Evolutionary conservation across 371 early-diverging fungal genomes (phyloP), one percentile per base, ranked within the genome.

Genomic region (Amoeboaphelidium occidentale): DNA sequence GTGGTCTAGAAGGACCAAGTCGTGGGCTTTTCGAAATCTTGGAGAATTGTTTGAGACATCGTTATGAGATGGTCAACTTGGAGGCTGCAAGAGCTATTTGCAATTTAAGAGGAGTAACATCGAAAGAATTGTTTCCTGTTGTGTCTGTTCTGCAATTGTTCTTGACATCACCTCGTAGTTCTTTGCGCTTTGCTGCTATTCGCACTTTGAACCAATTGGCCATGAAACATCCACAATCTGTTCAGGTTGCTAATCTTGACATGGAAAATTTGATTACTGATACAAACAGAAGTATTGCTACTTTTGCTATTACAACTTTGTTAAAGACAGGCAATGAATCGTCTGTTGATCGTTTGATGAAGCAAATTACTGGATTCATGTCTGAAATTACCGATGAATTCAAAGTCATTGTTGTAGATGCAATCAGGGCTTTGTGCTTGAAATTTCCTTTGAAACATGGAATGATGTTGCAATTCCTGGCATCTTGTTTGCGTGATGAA

Each of bases 71-170:
- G 84, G 94, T 97, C 47, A 81, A 81, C 47, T 70, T 86, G 51
- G 97, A 93, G 64, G 93, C 94, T n/a, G 93, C 94, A 27, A 82
- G 89, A 48, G 92, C 92, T 2, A 85, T 91, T 58, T 92, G 91
- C 63, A 75, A 81, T 48, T 74, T 92, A 62, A 67, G 67, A 27
- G 79, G 81, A 50, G 80, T 82, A 0, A 77, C 80, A 2, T 60
- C 65, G 46, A 82, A 84, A 61, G 84, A 88, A 58, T 65, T 94
- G 26, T 79, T 83, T 64, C 81, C 88, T 2, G 93, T 92, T 10
- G 83, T 94, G 41, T 74, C 81, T 41, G 76, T 85, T 4, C 66
- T 93, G 3, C 93, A 92, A 60, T 69, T 84, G 50, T 86, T 89
- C 70, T 66, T 97, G 41, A 78, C 78, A 2, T 90, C 88, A 27